phyloP scores from a whole-genome alignment of 768 basidiomycete species.

The Coprinopsis marcescibilis region DNA sequence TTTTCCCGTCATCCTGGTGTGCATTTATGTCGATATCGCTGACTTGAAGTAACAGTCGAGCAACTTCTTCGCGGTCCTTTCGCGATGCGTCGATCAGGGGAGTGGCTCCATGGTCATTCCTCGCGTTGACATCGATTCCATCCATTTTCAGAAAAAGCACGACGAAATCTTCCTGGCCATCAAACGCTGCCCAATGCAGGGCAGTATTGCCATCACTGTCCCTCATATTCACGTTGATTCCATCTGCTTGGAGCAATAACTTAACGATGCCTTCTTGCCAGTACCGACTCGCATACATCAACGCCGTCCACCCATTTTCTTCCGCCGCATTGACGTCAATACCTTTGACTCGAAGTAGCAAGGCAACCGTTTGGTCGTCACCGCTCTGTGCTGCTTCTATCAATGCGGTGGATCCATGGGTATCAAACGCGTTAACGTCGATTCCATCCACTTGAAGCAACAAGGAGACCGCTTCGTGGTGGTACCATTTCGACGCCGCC shows the following conservation, averaged over 20 bases:
- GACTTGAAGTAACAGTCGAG: background rate
- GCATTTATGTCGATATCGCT: background rate
- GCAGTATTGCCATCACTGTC: conserved; percentile 1
- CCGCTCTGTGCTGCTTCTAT: background rate
- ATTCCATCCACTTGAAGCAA: background rate
- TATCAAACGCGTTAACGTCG: background rate
- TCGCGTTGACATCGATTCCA: background rate
- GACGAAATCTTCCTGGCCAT: background rate
- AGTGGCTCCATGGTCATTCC: background rate
- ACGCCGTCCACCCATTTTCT: background rate
- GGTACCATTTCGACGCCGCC: background rate
- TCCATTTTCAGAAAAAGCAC: background rate
- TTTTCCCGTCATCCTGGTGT: too few relatives aligned
- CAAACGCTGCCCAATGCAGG: background rate
- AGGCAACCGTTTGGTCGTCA: too few relatives aligned
- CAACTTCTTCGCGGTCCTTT: background rate
- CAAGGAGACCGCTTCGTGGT: background rate
- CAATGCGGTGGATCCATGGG: background rate
- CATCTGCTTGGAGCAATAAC: background rate
- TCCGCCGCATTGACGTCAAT: background rate
- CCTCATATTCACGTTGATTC: background rate
- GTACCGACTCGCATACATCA: background rate
- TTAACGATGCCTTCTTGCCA: background rate
- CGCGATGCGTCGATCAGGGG: background rate
- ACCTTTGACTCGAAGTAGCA: background rate